These are phyloP conservation scores for Ustilaginoidea virens DNA, from an alignment of 2,329 filamentous ascomycete genomes.

Conservation along the genomic window DNA sequence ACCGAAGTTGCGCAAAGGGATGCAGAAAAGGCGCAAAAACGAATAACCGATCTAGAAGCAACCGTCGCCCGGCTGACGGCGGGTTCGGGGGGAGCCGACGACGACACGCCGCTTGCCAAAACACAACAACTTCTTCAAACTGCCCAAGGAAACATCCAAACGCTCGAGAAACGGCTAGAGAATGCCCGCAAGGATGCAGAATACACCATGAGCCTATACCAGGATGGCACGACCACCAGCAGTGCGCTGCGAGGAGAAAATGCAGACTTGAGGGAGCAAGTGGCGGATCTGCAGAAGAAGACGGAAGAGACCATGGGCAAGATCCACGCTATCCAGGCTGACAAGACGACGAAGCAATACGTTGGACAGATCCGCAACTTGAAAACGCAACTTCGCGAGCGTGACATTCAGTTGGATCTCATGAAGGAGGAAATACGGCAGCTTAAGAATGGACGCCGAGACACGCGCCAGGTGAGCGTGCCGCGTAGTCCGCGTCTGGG, in stretches of 20 bases:
- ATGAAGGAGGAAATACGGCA: slow-evolving; percentile 31
- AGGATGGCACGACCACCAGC: slow-evolving; percentile 35
- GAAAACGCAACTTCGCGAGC: slow-evolving; percentile 27
- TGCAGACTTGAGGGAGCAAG: slow-evolving; percentile 24
- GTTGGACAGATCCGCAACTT: slow-evolving; percentile 25
- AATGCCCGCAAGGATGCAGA: slow-evolving; percentile 33
- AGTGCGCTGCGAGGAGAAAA: slow-evolving; percentile 30
- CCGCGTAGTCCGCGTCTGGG: slow-evolving; percentile 40
- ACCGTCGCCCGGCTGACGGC: slow-evolving; percentile 14
- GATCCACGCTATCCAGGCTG: slow-evolving; percentile 31
- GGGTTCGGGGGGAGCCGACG: slow-evolving; percentile 8
- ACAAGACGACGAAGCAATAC: slow-evolving; percentile 18
- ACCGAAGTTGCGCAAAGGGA: slow-evolving; percentile 15
- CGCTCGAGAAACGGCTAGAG: slow-evolving; percentile 24
- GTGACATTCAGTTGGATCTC: slow-evolving; percentile 33
- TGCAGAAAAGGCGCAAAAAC: slow-evolving; percentile 21
- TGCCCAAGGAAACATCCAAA: slow-evolving; percentile 19
- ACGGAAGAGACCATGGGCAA: slow-evolving; percentile 28
- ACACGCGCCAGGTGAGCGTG: slow-evolving; percentile 40
- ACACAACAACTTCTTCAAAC: slow-evolving; percentile 21
- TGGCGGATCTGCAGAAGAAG: slow-evolving; percentile 24
- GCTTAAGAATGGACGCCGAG: slow-evolving; percentile 33
- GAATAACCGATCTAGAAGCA: slow-evolving; percentile 21
- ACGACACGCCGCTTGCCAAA: slow-evolving; percentile 12
- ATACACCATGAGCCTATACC: slow-evolving; percentile 43